Evolutionary conservation across 768 basidiomycete species (phyloP), one percentile per base, ranked within the genome.

Genomic region (Xerocomellus chrysenteron): DNA sequence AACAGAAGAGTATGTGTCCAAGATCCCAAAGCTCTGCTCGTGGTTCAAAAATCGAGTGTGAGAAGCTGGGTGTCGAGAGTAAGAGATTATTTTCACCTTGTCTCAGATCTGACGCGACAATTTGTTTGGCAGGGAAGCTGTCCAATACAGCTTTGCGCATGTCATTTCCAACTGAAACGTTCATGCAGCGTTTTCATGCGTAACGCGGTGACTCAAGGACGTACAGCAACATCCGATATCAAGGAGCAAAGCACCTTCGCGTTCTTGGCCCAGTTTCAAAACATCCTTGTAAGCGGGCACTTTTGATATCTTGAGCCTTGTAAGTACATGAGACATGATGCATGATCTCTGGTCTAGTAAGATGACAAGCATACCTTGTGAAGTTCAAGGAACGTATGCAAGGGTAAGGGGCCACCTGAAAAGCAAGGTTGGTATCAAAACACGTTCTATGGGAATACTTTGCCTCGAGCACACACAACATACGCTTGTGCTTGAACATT

Each of bases 1-100:
- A 76, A 48, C 67, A 76, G 71, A 86, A 89, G 16, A 88, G 73
- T 42, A 80, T 73, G 58, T 88, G 85, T 1, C 86, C 86, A 5
- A 80, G 73, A 5, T 82, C 75, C 85, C 85, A 87, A 58, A 83
- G 82, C 11, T 72, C 85, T 86, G 53, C 17, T 32, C 46, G 40
- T 28, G 21, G 19, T 53, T 12, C 28, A 17, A 44, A 33, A 9
- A 17, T 41, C 4, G 26, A 6, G 2, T 19, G 13, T 59, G 32
- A 53, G 39, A 28, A 46, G 9, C 47, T 32, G 33, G 5, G 16
- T 9, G 12, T 35, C 10, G 13, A 42, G 8, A 37, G 12, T 6
- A 21, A 53, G 44, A 32, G 14, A 6, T 8, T 4, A 24, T 24
- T 24, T 59, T 54, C 41, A 78, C 79, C 77, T 54, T 62, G 63